Evolutionary conservation across 805 yeast genomes (phyloP).

Genomic region (Jamesozyma gamospora): DNA sequence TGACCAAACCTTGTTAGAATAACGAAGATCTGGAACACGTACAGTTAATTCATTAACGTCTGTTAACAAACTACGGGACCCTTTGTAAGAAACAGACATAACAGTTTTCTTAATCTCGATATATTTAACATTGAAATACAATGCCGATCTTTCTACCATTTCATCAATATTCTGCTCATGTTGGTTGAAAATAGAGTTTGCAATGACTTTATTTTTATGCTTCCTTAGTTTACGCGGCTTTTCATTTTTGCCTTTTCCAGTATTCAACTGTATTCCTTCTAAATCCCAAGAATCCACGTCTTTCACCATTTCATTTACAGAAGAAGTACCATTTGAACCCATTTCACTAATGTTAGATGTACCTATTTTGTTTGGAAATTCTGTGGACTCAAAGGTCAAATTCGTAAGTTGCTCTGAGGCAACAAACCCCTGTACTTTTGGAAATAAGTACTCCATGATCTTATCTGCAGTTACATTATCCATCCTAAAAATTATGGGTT

Average conservation of each 20-base stretch:
- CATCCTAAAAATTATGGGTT: slow-evolving; percentile 48
- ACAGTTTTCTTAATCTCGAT: slow-evolving; percentile 39
- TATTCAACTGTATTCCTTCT: slow-evolving; percentile 6
- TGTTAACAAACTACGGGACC: slow-evolving; percentile 45
- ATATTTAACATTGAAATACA: slow-evolving; percentile 51
- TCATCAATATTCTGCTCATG: slow-evolving; percentile 34
- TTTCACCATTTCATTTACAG: background rate
- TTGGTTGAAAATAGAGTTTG: slow-evolving; percentile 10
- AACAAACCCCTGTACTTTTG: slow-evolving; percentile 19
- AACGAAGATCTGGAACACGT: slow-evolving; percentile 39
- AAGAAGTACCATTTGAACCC: slow-evolving; percentile 1
- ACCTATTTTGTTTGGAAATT: background rate
- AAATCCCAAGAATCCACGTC: slow-evolving; percentile 15
- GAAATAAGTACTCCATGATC: slow-evolving; percentile 40
- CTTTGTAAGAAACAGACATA: slow-evolving; percentile 60
- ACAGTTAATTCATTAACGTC: slow-evolving; percentile 49
- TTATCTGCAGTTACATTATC: slow-evolving; percentile 45
- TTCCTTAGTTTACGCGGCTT: background rate
- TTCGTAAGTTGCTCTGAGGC: background rate
- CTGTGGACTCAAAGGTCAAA: background rate
- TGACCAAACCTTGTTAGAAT: slow-evolving; percentile 46
- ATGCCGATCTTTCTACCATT: slow-evolving; percentile 66
- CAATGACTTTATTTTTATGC: background rate
- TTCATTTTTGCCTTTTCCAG: background rate
- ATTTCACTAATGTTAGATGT: slow-evolving; percentile 2